Base-by-base conservation (phyloP, 441 rosid genomes). In the Erodium texanum region DNA sequence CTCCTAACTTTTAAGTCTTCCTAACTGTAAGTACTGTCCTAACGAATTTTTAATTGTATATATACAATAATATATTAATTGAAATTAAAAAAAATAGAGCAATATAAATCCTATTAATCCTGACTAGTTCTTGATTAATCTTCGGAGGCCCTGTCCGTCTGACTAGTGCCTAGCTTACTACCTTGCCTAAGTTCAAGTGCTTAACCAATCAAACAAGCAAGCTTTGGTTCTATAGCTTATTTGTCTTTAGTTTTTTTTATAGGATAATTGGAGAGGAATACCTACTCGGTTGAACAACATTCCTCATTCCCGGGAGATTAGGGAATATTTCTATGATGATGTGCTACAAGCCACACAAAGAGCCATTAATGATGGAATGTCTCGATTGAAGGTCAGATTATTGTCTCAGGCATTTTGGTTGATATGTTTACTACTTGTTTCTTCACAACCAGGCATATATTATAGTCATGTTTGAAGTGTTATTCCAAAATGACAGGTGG, bases 221-320 rank as follows among this genome's bases (percentile, higher is more conserved):
- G n/a, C n/a, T n/a, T n/a, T n/a, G n/a, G n/a, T n/a, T n/a, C 68
- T 70, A 54, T 74, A 68, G 69, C 80, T 73, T 70, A 82, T 79
- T 67, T 78, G 77, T 68, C 70, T 71, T 71, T 76, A 62, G 70
- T 67, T 65, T 75, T 65, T 75, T 66, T 74, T 84, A 34, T 84
- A 87, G 97, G 90, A 79, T 62, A 85, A 82, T 43, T 93, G 97
- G 99, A 84, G 89, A 79, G 99, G 99, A 73, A 89, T 93, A 75
- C 97, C 98, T 6, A 90, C 96, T 18, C 84, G 87, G 71, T 74
- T 93, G 85, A 93, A 93, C 74, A 93, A 93, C 73, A 82, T 90
- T 79, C 97, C 99, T 75, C 97, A 90, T 79, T 93, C 99, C 10
- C 83, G 93, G 70, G 97, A 93, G 76, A 90, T 93, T 73, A 84